Evolutionary conservation across 768 basidiomycete species (phyloP).

Genomic region (Russula vinacea): DNA sequence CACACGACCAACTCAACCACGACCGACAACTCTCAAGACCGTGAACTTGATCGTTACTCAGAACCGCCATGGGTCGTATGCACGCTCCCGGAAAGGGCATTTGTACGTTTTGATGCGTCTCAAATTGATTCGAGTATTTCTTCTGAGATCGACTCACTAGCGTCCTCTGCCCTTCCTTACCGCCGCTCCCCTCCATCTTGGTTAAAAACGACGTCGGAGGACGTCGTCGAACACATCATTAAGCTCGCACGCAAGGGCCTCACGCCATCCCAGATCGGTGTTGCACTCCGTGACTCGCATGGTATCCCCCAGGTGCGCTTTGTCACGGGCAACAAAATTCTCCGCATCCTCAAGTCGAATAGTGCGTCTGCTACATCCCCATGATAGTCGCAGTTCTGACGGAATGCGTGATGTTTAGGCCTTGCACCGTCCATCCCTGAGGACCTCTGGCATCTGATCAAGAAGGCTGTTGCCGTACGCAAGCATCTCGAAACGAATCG

Average conservation of each 20-base stretch:
- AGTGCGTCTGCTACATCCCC: constrained; percentile 50
- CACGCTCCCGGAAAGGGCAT: constrained; percentile 99
- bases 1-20: constrained; percentile 30
- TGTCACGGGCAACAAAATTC: constrained; percentile 99
- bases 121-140: constrained; percentile 2
- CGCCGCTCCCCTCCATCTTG: constrained; percentile 91
- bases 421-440: constrained; percentile 97
- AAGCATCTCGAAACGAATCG: constrained; percentile 98
- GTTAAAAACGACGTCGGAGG: constrained; percentile 95
- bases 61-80: constrained; percentile 86
- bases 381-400: constrained; percentile 12
- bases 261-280: constrained; percentile 97
- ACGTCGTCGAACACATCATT: constrained; percentile 93
- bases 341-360: constrained; percentile 92
- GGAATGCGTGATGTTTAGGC: constrained; percentile 49
- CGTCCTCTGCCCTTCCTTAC: constrained; percentile 97
- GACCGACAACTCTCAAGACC: constrained; percentile 30
- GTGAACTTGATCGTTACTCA: constrained; percentile 19
- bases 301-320: constrained; percentile 98
- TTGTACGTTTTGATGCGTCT: constrained; percentile 52
- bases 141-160: constrained; percentile 34
- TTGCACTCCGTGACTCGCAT: constrained; percentile 95
- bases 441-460: constrained; percentile 99
- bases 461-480: constrained; percentile 99
- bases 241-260: constrained; percentile 98